These are phyloP conservation scores for Eutrema japonicum DNA, from an alignment of 345 rosid genomes.

Conservation along the genomic window DNA sequence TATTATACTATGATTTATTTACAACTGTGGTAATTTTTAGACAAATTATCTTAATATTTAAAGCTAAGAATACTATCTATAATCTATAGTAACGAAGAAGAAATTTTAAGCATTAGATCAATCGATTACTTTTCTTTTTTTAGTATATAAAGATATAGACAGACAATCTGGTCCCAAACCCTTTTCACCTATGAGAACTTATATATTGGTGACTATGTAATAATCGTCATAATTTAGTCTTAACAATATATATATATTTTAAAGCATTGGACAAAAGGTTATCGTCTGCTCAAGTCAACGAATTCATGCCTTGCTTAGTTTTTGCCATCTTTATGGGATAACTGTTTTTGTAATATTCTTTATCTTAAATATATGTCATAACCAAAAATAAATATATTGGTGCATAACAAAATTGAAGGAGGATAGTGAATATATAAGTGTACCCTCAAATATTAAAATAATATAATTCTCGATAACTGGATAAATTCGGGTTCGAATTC, in stretches of 20 bases:
- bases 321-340: background rate
- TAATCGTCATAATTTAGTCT: constrained; percentile 31
- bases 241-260: background rate
- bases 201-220: constrained; percentile 30
- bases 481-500: no score
- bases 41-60: constrained; percentile 26
- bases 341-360: background rate
- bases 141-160: constrained; percentile 25
- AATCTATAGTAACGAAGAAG: constrained; percentile 36
- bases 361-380: background rate
- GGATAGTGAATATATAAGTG: no score
- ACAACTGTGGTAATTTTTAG: background rate
- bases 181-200: constrained; percentile 38
- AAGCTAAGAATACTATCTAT: constrained; percentile 42
- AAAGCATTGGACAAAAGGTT: background rate
- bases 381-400: background rate
- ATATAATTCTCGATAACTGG: no score
- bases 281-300: background rate
- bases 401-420: no score
- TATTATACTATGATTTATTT: background rate
- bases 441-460: no score
- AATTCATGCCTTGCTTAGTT: background rate
- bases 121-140: constrained; percentile 34
- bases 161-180: constrained; percentile 35
- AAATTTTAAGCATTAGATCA: constrained; percentile 27